These are phyloP conservation scores for Paspalum vaginatum DNA, from an alignment of 176 grass and related monocot genomes.

Conservation along the genomic window DNA sequence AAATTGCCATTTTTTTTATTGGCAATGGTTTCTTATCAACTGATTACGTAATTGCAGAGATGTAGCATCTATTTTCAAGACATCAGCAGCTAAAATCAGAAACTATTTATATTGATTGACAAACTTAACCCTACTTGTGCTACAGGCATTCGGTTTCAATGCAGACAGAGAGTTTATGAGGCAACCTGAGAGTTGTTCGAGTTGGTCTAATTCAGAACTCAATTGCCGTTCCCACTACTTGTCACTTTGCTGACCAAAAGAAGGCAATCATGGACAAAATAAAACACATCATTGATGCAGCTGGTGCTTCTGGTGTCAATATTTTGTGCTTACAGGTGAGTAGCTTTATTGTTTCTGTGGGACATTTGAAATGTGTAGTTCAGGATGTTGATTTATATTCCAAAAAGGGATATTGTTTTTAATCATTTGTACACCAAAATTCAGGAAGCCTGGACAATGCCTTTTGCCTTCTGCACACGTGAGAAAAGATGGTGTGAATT, in stretches of 20 bases:
- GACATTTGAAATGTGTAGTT: background rate
- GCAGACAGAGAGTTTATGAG: conserved; percentile 82
- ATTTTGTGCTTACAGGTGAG: conserved; percentile 92
- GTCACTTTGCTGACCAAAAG: conserved; percentile 84
- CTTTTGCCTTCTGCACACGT: conserved; percentile 97
- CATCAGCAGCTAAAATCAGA: background rate
- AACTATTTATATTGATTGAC: background rate
- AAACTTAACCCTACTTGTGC: conserved; percentile 22
- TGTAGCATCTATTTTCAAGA: background rate
- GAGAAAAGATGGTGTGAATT: conserved; percentile 99
- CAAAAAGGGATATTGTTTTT: conserved; percentile 35
- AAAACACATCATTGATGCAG: conserved; percentile 81
- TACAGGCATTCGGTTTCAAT: conserved; percentile 75
- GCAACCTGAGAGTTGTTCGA: conserved; percentile 60
- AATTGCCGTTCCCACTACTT: conserved; percentile 76
- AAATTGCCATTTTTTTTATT: background rate
- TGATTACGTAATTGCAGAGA: conserved; percentile 1
- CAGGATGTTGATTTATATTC: conserved; percentile 22
- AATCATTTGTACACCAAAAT: conserved; percentile 39
- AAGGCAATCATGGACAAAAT: conserved; percentile 86
- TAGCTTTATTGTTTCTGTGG: conserved; percentile 4
- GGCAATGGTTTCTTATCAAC: background rate
- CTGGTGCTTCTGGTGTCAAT: conserved; percentile 90
- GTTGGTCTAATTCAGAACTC: conserved; percentile 97
- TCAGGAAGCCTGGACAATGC: conserved; percentile 99